phyloP scores from a whole-genome alignment of 768 basidiomycete species.

The Exidia glandulosa region DNA sequence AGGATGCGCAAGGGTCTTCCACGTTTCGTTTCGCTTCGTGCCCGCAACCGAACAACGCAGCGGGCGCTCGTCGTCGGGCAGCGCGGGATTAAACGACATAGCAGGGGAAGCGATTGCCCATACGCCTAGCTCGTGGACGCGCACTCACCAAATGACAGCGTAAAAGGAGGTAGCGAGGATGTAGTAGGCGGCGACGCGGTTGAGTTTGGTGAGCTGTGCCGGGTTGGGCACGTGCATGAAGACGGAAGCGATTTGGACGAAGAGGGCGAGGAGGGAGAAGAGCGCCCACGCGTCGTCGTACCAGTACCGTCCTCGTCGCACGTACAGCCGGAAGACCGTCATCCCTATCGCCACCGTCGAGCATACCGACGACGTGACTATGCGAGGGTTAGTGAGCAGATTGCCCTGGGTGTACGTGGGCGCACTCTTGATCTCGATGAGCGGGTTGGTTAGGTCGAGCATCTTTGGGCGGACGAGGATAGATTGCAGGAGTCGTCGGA shows the following conservation, averaged over 20 bases:
- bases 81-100: not conserved
- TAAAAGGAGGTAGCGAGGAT: constrained; percentile 3
- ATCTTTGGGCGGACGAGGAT: no score
- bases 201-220: not conserved
- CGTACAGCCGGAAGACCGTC: not conserved
- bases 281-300: not conserved
- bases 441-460: not conserved
- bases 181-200: constrained; percentile 2
- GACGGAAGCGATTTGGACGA: not conserved
- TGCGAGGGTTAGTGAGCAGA: not conserved
- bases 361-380: not conserved
- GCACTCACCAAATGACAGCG: constrained; percentile 1
- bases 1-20: no score
- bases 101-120: not conserved
- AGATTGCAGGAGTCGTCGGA: no score
- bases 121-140: no score
- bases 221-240: not conserved
- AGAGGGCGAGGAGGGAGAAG: not conserved
- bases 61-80: no score
- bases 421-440: not conserved
- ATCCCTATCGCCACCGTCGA: not conserved
- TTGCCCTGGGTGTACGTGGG: not conserved
- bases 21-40: no score
- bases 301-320: not conserved
- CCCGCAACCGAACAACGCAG: no score